Evolutionary conservation across 129 eudicot species (phyloP).

Genomic region (Daucus carota): DNA sequence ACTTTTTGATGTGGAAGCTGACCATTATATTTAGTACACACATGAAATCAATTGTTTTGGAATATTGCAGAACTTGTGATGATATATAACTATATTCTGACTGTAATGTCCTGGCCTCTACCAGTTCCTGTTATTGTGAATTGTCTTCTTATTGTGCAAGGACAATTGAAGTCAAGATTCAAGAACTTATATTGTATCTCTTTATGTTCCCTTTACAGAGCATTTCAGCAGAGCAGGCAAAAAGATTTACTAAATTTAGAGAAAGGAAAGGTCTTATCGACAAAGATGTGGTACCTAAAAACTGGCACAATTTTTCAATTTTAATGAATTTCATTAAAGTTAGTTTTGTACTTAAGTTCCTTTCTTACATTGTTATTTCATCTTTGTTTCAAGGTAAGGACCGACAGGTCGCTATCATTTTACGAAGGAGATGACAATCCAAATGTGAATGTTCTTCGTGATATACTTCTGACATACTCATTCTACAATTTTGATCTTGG

Average conservation of each 20-base stretch:
- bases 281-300: slow-evolving; percentile 62
- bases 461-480: slow-evolving; percentile 83
- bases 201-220: slow-evolving; percentile 41
- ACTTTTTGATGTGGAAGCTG: neutral
- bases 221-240: slow-evolving; percentile 62
- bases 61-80: neutral
- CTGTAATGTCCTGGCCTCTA: neutral
- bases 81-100: neutral
- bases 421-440: slow-evolving; percentile 96
- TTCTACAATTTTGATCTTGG: slow-evolving; percentile 98
- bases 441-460: slow-evolving; percentile 64
- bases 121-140: neutral
- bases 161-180: neutral
- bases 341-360: neutral
- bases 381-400: slow-evolving; percentile 62
- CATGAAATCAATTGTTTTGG: neutral
- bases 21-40: neutral
- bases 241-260: slow-evolving; percentile 61
- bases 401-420: slow-evolving; percentile 82
- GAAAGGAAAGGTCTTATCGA: slow-evolving; percentile 81
- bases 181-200: neutral
- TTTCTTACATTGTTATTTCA: slow-evolving; percentile 1
- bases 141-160: neutral
- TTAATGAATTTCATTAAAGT: neutral
- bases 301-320: neutral